Evolutionary conservation across 2,329 filamentous ascomycete genomes (phyloP), one percentile per base, ranked within the genome.

Genomic region (Trichoderma citrinoviride): DNA sequence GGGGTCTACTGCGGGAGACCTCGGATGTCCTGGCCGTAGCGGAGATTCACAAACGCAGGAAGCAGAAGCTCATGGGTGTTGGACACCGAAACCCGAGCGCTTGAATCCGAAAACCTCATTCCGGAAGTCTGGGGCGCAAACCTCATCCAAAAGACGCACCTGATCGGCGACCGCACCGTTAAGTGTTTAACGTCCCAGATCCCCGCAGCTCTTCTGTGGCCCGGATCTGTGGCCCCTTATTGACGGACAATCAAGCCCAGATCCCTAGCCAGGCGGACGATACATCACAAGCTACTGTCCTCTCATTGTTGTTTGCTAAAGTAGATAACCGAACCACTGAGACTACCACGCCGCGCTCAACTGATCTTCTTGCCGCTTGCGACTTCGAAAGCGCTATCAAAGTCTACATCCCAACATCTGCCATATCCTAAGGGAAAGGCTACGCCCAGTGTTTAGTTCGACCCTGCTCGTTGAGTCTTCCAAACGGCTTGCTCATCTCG

Each of bases 251-350:
- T 52, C 50, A 62, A 46, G 33, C 44, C 29, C 19, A 58, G 46
- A 29, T 27, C 21, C 33, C 52, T 52, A 25, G 5, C 46, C 27
- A 12, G 52, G n/a, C 27, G 40, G 53, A 40, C n/a, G 37, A 29
- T 50, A 53, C 43, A 23, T 58, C 15, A 29, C 5, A 49, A 43
- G 52, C 54, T 29, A 55, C 54, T 33, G 19, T 19, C 47, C 23
- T 60, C 40, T 43, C 25, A 8, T 44, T 19, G 23, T 64, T 74
- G 72, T 74, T 74, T 74, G 72, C 67, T 70, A 69, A 71, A 65
- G 67, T 68, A 61, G 68, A 68, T 66, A 67, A 69, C 69, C 70
- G 66, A 67, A 53, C 49, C 54, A 62, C 57, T 58, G 71, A 27
- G 61, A 64, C 68, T 69, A 68, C 67, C 67, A 69, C 65, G 65